phyloP scores from a whole-genome alignment of 352 stramenopile genomes.

The Phytophthora sp. region DNA sequence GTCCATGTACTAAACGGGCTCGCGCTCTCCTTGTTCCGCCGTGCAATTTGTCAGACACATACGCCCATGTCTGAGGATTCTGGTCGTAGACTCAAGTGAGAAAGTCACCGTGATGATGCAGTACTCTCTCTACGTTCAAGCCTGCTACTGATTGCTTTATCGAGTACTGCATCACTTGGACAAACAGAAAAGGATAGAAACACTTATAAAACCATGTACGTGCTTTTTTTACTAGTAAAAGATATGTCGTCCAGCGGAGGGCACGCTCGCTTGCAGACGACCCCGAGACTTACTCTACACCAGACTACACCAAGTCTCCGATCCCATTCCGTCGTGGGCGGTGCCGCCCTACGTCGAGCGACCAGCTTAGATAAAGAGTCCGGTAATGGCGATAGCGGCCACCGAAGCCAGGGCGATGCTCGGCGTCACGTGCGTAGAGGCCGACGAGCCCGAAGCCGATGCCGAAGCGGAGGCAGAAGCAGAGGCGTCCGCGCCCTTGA shows the following conservation, averaged over 20 bases:
- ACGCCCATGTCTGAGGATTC: no score
- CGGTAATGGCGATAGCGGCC: slow-evolving; percentile 23
- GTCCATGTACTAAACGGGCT: no score
- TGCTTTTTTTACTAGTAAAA: slow-evolving; percentile 27
- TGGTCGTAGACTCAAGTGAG: no score
- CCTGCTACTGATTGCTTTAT: no score
- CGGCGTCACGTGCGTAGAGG: slow-evolving; percentile 14
- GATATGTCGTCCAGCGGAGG: slow-evolving; percentile 23
- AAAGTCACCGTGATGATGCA: not conserved
- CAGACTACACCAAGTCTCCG: slow-evolving; percentile 22
- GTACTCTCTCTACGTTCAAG: no score
- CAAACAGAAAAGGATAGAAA: slow-evolving; percentile 2
- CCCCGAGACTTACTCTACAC: slow-evolving; percentile 28
- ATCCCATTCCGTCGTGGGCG: slow-evolving; percentile 35
- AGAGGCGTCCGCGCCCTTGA: slow-evolving; percentile 9
- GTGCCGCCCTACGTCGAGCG: slow-evolving; percentile 1
- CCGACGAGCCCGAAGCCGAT: slow-evolving; percentile 27
- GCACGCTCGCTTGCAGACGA: slow-evolving; percentile 23
- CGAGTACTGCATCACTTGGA: no score
- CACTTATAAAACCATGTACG: slow-evolving; percentile 28
- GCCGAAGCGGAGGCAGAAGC: slow-evolving; percentile 9
- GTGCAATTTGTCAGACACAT: no score
- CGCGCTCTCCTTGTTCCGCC: no score
- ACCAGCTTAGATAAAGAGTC: slow-evolving; percentile 38
- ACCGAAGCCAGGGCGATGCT: slow-evolving; percentile 27